Evolutionary conservation across 1,284 basidiomycete genomes (phyloP), one percentile per base, ranked within the genome.

Genomic region (Sanguinoderma infundibulare): DNA sequence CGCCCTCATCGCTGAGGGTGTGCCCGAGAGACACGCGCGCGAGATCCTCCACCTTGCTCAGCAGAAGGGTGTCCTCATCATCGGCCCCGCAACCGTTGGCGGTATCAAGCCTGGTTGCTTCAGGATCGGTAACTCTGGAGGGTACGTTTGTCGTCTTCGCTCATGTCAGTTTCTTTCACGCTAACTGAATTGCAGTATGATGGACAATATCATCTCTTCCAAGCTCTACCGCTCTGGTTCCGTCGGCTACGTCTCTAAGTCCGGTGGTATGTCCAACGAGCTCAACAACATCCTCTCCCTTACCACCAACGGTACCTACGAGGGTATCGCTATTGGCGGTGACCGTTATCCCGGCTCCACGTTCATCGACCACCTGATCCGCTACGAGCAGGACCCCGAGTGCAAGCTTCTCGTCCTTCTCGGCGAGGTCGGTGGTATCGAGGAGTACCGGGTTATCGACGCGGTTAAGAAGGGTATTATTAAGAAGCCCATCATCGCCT

Each of bases 61-160:
- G 78, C 82, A 86, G 75, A 96, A 94, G 81, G 86, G 86, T 53
- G 95, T 98, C 60, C 86, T 98, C 74, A 97, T 99, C 82, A 96
- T 99, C 67, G 97, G 98, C 53, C 97, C 98, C 62, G 98, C 97
- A 53, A 99, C 98, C 53, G 97, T 98, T 63, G 97, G 97, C 82
- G 98, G 98, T 73, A 98, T 99, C 86, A 99, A 99, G 85, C 96
- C 97, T 64, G 98, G 98, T 58, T 98, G 97, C 84, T 98, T 98
- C 93, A 89, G 96, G 78, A 98, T 98, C 74, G 97, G 97, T 72
- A 99, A 98, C 88, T 97, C 95, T 67, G 97, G 97, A 84, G 96
- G 94, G 87, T 91, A 68, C 69, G 87, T 77, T 35, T 35, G 12
- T 50, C 8, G n/a, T 20, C 10, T n/a, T n/a, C 14, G 24, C 20